Conservation (phyloP, 1,284 basidiomycete genomes). For the Spongispora temasekensis region DNA sequence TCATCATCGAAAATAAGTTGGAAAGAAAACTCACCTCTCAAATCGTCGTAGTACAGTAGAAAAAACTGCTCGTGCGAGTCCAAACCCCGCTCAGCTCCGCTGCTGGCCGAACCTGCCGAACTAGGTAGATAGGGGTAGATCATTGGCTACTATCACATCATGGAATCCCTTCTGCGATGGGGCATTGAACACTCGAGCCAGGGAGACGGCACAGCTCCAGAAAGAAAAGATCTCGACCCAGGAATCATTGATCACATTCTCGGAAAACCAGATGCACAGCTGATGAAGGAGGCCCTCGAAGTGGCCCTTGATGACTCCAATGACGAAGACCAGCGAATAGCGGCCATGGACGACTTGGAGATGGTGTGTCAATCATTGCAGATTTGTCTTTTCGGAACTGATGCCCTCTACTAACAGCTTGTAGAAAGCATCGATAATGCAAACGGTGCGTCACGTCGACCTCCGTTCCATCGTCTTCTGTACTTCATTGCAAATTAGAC, state of each 20-base stretch:
- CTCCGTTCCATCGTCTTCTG: not conserved
- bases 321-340: slow-evolving; percentile 67
- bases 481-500: slow-evolving; percentile 49
- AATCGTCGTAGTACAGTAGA: not conserved
- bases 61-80: slow-evolving; percentile 3
- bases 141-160: slow-evolving; percentile 24
- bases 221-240: slow-evolving; percentile 63
- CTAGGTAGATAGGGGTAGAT: not conserved
- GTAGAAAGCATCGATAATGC: slow-evolving; percentile 96
- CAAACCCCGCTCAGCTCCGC: slow-evolving; percentile 18
- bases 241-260: slow-evolving; percentile 85
- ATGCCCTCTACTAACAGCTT: slow-evolving; percentile 50
- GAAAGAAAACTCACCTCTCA: slow-evolving; percentile 22
- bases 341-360: slow-evolving; percentile 92
- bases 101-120: slow-evolving; percentile 17
- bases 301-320: slow-evolving; percentile 66
- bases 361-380: slow-evolving; percentile 70
- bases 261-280: slow-evolving; percentile 80
- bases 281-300: slow-evolving; percentile 87
- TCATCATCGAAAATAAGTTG: slow-evolving; percentile 42
- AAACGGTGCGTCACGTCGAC: slow-evolving; percentile 61
- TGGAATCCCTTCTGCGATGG: slow-evolving; percentile 80
- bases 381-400: not conserved
- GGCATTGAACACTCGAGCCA: slow-evolving; percentile 63
- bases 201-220: slow-evolving; percentile 33